Base-by-base conservation (phyloP, 352 stramenopile species). In the Phytophthora colocasiae region DNA sequence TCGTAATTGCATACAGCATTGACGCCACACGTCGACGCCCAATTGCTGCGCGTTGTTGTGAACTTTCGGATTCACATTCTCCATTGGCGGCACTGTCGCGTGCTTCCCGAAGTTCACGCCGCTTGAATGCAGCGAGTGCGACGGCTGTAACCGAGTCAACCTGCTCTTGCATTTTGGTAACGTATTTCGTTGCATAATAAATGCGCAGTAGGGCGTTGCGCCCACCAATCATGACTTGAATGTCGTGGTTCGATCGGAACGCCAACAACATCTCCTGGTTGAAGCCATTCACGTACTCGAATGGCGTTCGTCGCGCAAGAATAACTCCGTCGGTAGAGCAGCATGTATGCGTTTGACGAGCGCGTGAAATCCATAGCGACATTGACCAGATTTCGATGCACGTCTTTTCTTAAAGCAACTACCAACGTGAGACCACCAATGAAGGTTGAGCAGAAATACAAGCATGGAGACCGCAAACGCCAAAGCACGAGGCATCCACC, bases 381-480 rank as follows among this genome's bases (percentile, higher is more conserved):
- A 43, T 32, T 31, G 29, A 6, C 29, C 29, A 43, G 27, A 17
- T 6, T 10, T 3, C 1, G 47, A 34, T 4, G 9, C 17, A 17
- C 47, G 47, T 19, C 15, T 44, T n/a, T 19, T n/a, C 31, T 43
- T 54, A 11, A 54, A 54, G 31, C 36, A 48, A 6, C 2, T 49
- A 8, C 2, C 29, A 2, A 24, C 48, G 26, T 58, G 51, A 15
- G 8, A 48, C 38, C 39, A 49, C 38, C 10, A 48, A 39, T 58
- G 51, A 6, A 49, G 38, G 29, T 48, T 58, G 1, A 49, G 14
- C 38, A 49, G 31, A 3, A 48, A 29, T 5, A 29, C 51, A 27
- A 58, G 24, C n/a, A 26, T 15, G 3, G 39, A 58, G 3, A 58
- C 51, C 36, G 40, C 39, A 24, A 31, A 50, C 34, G 47, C 51